Percentiles rank a stretch among this genome's conserved stretches.
Conservation (phyloP, 2,329 filamentous ascomycete species). For the Talaromyces sp. region DNA sequence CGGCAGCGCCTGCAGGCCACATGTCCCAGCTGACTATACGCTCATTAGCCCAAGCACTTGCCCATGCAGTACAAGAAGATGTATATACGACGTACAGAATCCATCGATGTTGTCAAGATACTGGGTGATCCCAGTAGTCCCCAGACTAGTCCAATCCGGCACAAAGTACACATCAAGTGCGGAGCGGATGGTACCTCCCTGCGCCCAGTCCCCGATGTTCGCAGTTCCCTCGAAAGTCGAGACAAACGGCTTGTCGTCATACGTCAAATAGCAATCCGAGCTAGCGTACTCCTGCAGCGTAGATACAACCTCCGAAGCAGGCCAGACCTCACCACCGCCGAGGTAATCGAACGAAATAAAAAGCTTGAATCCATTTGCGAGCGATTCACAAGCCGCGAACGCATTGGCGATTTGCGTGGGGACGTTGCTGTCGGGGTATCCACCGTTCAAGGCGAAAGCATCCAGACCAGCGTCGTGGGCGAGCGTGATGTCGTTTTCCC, state of each 20-base stretch:
- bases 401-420: constrained; percentile 23
- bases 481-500: constrained; percentile 30
- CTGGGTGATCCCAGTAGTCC: constrained; percentile 26
- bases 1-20: constrained; percentile 39
- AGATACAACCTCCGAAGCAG: constrained; percentile 25
- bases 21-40: constrained; percentile 41
- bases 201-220: constrained; percentile 42
- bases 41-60: background rate
- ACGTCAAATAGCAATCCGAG: constrained; percentile 29
- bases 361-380: constrained; percentile 29
- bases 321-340: constrained; percentile 31
- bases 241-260: constrained; percentile 29
- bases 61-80: background rate
- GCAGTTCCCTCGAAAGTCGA: constrained; percentile 47
- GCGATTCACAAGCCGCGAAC: constrained; percentile 26
- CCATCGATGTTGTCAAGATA: constrained; percentile 36
- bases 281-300: constrained; percentile 25
- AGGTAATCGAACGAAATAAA: constrained; percentile 41
- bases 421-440: constrained; percentile 25
- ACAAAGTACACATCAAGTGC: constrained; percentile 43
- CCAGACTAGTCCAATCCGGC: constrained; percentile 45
- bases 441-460: constrained; percentile 42
- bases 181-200: constrained; percentile 14
- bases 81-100: constrained; percentile 2
- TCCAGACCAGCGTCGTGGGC: constrained; percentile 40